A percentile compares a stretch with the other conserved stretches of the same genome.
phyloP scores from a whole-genome alignment of 2,329 filamentous ascomycete species.

The Fusarium redolens region DNA sequence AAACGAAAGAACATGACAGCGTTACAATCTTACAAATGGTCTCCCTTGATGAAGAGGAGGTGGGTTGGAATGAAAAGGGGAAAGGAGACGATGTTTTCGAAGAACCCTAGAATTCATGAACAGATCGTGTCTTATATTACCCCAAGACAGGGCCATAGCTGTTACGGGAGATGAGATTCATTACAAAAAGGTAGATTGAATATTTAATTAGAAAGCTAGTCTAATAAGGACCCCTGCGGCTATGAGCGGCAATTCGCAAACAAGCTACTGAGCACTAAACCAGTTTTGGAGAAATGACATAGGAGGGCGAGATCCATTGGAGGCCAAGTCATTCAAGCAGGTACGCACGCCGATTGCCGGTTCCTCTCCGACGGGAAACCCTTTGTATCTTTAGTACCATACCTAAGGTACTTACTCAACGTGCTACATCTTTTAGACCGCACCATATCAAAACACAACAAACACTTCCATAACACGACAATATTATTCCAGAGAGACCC shows the following conservation, averaged over 20 bases:
- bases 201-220: neutral
- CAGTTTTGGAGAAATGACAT: conserved; percentile 33
- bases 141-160: neutral
- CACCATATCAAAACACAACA: conserved; percentile 5
- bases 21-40: neutral
- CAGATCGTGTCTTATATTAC: neutral
- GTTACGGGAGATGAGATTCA: no score
- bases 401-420: neutral
- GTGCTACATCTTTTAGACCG: neutral
- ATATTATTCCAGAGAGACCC: neutral
- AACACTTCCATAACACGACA: neutral
- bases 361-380: conserved; percentile 31
- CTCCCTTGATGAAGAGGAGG: neutral
- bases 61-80: neutral
- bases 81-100: neutral
- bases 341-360: conserved; percentile 40
- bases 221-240: conserved; percentile 14
- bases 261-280: conserved; percentile 4
- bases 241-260: conserved; percentile 34
- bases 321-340: conserved; percentile 33
- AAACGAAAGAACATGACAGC: neutral
- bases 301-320: conserved; percentile 19
- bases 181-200: no score
- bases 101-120: neutral
- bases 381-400: neutral